These are phyloP conservation scores for Cucurbita ficifolia DNA, from an alignment of 306 rosid species.

Conservation along the genomic window DNA sequence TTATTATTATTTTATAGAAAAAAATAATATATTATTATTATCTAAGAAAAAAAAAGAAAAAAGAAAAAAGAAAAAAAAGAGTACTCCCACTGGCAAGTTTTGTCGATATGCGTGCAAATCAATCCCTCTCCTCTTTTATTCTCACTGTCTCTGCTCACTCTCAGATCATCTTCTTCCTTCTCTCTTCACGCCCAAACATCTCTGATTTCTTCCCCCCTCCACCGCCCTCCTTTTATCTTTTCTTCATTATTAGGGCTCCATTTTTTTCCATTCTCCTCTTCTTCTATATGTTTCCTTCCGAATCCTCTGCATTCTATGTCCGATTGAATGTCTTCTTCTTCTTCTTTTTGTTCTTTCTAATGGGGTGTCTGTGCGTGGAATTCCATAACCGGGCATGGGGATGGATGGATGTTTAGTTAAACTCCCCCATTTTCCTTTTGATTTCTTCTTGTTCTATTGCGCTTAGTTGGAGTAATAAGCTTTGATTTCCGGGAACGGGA, in stretches of 20 bases:
- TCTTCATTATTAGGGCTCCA: background rate
- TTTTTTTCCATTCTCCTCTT: background rate
- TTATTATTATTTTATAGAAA: too few species aligned
- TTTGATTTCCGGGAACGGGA: background rate
- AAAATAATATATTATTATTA: background rate
- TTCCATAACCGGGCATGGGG: background rate
- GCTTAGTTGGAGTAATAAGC: background rate
- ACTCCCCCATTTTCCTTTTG: background rate
- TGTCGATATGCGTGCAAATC: slow-evolving; percentile 2
- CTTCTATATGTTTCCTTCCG: background rate
- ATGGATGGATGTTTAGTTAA: too few species aligned
- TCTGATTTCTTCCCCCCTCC: background rate
- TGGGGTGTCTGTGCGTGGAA: background rate
- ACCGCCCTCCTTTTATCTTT: background rate
- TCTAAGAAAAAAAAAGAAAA: background rate
- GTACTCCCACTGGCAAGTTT: background rate
- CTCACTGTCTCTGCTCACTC: background rate
- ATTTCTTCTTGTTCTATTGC: background rate
- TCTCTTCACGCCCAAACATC: background rate
- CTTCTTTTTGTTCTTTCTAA: background rate
- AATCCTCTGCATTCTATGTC: background rate
- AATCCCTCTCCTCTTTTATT: background rate
- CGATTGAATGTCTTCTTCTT: background rate
- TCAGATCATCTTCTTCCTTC: background rate
- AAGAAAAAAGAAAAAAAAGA: background rate